Conservation (phyloP, 352 stramenopile species). For the Pythium angustatum region DNA sequence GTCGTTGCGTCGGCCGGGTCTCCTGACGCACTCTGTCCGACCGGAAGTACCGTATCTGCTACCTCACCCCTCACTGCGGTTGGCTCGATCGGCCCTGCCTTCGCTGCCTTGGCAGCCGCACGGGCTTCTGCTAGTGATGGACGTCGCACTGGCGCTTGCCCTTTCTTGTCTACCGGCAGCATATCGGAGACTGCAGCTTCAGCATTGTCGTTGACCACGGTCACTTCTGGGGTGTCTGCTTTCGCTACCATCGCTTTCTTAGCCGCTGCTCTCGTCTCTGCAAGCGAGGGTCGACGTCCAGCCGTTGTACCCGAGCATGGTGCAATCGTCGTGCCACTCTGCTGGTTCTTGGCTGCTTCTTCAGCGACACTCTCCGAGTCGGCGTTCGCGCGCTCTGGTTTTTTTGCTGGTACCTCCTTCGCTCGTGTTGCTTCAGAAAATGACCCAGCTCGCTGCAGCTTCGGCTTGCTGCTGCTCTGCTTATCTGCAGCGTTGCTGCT, state of each 20-base stretch:
- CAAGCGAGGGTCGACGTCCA: conserved; percentile 21
- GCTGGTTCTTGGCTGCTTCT: conserved; percentile 3
- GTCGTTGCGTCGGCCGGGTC: neutral
- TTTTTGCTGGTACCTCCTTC: neutral
- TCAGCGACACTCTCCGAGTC: conserved; percentile 17
- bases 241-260: conserved; percentile 9
- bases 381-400: neutral
- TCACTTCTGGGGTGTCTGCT: neutral
- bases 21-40: neutral
- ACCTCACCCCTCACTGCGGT: neutral
- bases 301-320: neutral
- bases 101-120: conserved; percentile 11
- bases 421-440: conserved; percentile 11
- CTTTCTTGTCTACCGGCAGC: conserved; percentile 1
- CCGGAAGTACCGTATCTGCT: too few relatives aligned
- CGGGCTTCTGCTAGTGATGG: conserved; percentile 15
- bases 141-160: neutral
- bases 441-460: conserved; percentile 18
- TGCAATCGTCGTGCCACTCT: neutral
- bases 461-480: neutral
- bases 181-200: neutral
- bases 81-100: neutral
- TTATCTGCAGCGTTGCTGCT: neutral
- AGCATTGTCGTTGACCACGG: neutral
- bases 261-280: conserved; percentile 18